These are phyloP conservation scores for Polyrhizophydium stewartii DNA, from an alignment of 371 early-diverging fungal species.

Conservation along the genomic window DNA sequence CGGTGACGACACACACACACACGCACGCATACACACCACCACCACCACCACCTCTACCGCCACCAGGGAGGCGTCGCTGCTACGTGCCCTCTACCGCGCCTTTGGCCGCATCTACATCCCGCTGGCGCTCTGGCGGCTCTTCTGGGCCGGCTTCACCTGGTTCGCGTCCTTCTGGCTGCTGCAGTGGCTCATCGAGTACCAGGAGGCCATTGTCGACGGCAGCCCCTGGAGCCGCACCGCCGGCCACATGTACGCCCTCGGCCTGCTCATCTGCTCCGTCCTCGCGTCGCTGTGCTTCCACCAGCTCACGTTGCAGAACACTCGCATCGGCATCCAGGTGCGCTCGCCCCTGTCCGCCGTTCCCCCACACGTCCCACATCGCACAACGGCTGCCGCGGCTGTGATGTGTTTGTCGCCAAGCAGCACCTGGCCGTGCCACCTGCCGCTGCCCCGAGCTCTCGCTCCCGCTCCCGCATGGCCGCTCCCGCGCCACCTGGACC, in stretches of 20 bases:
- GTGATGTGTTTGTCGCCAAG: background rate
- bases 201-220: constrained; percentile 18
- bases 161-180: constrained; percentile 51
- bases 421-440: no score
- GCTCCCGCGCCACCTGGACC: no score
- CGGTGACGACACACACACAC: background rate
- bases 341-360: background rate
- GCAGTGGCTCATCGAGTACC: constrained; percentile 34
- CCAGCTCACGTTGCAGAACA: constrained; percentile 52
- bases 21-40: no score
- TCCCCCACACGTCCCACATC: background rate
- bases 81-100: constrained; percentile 38
- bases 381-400: background rate
- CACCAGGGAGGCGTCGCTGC: constrained; percentile 20
- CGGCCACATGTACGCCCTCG: constrained; percentile 47
- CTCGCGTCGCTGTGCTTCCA: constrained; percentile 51
- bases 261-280: constrained; percentile 39
- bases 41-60: no score
- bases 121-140: constrained; percentile 56
- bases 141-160: constrained; percentile 58
- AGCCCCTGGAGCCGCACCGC: constrained; percentile 3
- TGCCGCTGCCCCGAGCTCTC: no score
- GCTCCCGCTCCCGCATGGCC: no score
- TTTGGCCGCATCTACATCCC: constrained; percentile 48
- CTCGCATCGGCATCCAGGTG: constrained; percentile 54